These are phyloP conservation scores for Nemania abortiva DNA, from an alignment of 2,329 filamentous ascomycete species.

Conservation along the genomic window DNA sequence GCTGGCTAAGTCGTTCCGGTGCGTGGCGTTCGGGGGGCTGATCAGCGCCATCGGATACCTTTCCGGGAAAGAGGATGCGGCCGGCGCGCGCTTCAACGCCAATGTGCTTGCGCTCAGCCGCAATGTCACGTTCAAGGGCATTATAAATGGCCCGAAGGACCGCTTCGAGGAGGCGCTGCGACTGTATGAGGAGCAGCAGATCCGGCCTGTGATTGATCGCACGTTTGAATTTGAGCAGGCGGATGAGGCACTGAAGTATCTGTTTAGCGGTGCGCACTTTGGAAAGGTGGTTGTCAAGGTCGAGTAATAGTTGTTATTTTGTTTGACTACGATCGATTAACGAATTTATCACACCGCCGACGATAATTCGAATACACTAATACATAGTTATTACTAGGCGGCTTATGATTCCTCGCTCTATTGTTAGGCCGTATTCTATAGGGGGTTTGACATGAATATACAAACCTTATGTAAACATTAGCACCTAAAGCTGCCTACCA, in stretches of 20 bases:
- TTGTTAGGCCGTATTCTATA: not conserved
- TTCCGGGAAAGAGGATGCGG: constrained; percentile 62
- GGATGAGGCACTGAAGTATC: constrained; percentile 64
- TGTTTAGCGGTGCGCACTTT: constrained; percentile 66
- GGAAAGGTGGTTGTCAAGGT: constrained; percentile 67
- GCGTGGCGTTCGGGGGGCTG: constrained; percentile 66
- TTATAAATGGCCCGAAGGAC: constrained; percentile 69
- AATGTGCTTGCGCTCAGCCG: constrained; percentile 60
- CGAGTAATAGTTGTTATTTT: not conserved
- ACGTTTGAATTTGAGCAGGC: constrained; percentile 62
- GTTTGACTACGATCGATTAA: not conserved
- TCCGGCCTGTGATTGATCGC: constrained; percentile 62
- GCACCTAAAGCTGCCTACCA: not conserved
- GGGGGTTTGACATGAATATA: not conserved
- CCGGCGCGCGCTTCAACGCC: constrained; percentile 59
- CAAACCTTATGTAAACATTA: not conserved
- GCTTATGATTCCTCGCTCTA: not conserved
- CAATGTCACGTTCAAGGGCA: constrained; percentile 59
- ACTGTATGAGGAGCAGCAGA: constrained; percentile 59
- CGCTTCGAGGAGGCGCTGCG: constrained; percentile 66
- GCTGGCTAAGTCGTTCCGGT: constrained; percentile 64
- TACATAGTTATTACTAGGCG: not conserved
- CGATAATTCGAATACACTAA: not conserved
- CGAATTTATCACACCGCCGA: not conserved
- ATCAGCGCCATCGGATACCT: constrained; percentile 61